Base-by-base conservation (phyloP, 805 yeast species). In the Soucietia sequanensis region DNA sequence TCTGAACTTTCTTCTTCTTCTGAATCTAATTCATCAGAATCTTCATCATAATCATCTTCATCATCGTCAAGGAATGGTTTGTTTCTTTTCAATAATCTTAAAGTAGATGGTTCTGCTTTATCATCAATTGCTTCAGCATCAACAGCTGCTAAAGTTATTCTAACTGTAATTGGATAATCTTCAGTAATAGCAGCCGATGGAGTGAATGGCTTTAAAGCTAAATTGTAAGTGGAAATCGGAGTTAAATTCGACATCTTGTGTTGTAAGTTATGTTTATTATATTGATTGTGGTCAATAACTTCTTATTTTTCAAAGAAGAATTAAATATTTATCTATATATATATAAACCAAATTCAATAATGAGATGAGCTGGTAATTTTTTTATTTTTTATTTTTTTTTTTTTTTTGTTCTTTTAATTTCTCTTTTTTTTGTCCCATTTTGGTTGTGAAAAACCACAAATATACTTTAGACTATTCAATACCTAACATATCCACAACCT, bases 111-210 rank as follows among this genome's bases (percentile, higher is more conserved):
- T 50, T 76, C 81, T 47, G 74, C 80, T 52, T 79, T 78, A 45
- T 81, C 89, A 52, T 88, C 96, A 50, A 77, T 80, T 20, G 95
- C 75, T 55, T 81, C 85, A 44, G 96, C 95, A 67, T 91, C 96
- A 54, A 93, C 74, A 41, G 99, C 95, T 44, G 96, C 99, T 77
- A 91, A 76, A 35, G 98, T 90, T 54, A 91, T 62, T 66, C 95
- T 85, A 49, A 91, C 80, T 43, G 97, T 83, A 48, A 86, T 84
- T 33, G 97, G 96, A 61, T 80, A 81, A 41, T 84, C 95, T 41
- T 80, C 83, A 45, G 83, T 86, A 56, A 86, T 79, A 41, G 96
- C 95, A 33, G 89, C 89, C 27, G 81, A 80, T 48, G 96, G 95
- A 50, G 78, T 71, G 58, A 84, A 93, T 50, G 99, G 99, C 62